Evolutionary conservation across 2,329 filamentous ascomycete genomes (phyloP), one percentile per base, ranked within the genome.

Genomic region (Chaetomiaceae sp.): DNA sequence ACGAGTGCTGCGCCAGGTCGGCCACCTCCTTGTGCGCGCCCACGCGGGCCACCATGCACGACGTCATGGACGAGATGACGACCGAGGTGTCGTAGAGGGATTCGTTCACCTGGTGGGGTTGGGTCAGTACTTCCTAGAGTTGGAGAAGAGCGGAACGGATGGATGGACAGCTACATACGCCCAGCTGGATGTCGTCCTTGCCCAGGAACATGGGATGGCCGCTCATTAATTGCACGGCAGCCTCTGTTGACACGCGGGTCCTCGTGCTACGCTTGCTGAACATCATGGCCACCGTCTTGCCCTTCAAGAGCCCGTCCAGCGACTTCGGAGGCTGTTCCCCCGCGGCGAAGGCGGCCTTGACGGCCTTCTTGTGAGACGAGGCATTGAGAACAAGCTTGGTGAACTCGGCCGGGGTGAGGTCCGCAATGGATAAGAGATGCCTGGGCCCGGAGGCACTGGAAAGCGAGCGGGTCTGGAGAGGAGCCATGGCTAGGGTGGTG

Each of bases 161-260:
- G 27, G 33, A 14, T n/a, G 34, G 37, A 14, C n/a, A 16, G 31
- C 21, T 23, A 41, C 77, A 58, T 68, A 87, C 93, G 46, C 93
- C 93, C 17, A 99, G 77, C 69, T 99, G 93, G 56, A 99, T 99
- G 66, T 99, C 93, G 49, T 95, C 86, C 66, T 91, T 93, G 63
- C 91, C 90, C 52, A 99, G 71, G 67, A 99, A 99, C 91, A 99
- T 96, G 19, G 93, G 85, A 62, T 96, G 87, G 0, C 92, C 93
- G 33, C 91, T 90, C 75, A 99, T 79, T 53, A 88, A 75, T n/a
- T 86, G 81, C 33, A 96, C 84, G 12, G 93, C 93, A 7, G 86
- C 86, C 74, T 99, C 93, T 2, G 91, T 96, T 2, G 90, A 96
- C 27, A 99, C 85, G 55, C 93, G 84, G 12, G 93, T 99, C 54